These are phyloP conservation scores for Aspergillus clavatus DNA, from an alignment of 2,329 filamentous ascomycete genomes.

Conservation along the genomic window DNA sequence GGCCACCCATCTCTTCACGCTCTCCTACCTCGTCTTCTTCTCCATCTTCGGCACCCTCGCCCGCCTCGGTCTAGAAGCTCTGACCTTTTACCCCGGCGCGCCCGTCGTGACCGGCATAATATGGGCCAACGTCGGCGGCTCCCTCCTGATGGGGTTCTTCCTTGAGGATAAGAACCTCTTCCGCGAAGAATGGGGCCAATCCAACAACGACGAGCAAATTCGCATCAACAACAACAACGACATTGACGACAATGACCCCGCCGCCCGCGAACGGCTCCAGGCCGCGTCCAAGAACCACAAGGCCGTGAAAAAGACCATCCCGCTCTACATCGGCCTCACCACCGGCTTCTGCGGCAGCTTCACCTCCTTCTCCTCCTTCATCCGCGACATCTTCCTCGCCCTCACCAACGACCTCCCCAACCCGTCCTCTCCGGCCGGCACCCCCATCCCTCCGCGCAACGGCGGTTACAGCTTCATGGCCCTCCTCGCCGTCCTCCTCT, in stretches of 20 bases:
- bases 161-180: conserved; percentile 74
- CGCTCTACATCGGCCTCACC: conserved; percentile 78
- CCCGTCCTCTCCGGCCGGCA: conserved; percentile 43
- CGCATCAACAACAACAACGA: too few relatives aligned
- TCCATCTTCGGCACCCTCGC: conserved; percentile 79
- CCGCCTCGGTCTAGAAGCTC: conserved; percentile 69
- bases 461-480: conserved; percentile 81
- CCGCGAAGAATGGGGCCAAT: conserved; percentile 57
- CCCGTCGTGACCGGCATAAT: conserved; percentile 69
- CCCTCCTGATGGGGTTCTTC: conserved; percentile 79
- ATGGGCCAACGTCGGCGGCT: conserved; percentile 85
- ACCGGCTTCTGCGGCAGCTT: conserved; percentile 87
- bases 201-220: too few relatives aligned
- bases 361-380: conserved; percentile 84
- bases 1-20: conserved; percentile 61
- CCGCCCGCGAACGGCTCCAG: too few relatives aligned
- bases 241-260: conserved; percentile 18
- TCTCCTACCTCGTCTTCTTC: conserved; percentile 82
- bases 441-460: conserved; percentile 49
- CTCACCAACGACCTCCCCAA: conserved; percentile 67
- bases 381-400: conserved; percentile 73
- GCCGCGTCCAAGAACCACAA: conserved; percentile 49
- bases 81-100: conserved; percentile 74
- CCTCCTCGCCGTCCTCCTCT: conserved; percentile 66
- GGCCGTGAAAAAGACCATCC: conserved; percentile 75